Percentiles rank a stretch among this genome's conserved stretches.
Conservation (phyloP, 2,329 filamentous ascomycete genomes). For the Epichloe typhina region DNA sequence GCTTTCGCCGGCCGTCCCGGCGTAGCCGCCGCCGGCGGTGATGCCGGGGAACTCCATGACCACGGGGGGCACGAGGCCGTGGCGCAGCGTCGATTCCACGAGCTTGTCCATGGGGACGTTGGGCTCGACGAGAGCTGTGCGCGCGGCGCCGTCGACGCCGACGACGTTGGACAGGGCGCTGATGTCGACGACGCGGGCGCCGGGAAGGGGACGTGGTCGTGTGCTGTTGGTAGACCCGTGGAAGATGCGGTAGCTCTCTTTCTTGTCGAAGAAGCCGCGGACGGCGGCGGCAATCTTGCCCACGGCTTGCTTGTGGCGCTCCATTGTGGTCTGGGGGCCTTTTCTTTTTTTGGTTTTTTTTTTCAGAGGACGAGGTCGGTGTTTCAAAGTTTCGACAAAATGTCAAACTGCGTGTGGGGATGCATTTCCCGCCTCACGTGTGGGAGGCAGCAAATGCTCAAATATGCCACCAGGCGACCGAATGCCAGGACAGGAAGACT, state of each 20-base stretch:
- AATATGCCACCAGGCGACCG: no score
- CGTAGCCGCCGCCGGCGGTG: constrained; percentile 58
- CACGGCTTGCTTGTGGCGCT: constrained; percentile 36
- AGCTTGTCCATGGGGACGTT: constrained; percentile 65
- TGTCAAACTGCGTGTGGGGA: background rate
- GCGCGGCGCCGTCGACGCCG: constrained; percentile 38
- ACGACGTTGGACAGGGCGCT: constrained; percentile 51
- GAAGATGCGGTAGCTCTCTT: constrained; percentile 56
- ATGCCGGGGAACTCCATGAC: constrained; percentile 67
- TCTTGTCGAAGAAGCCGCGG: constrained; percentile 32
- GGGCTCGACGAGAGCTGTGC: constrained; percentile 57
- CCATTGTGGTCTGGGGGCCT: constrained; percentile 21
- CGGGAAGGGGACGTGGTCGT: constrained; percentile 29
- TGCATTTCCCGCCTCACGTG: no score
- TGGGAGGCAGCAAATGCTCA: no score
- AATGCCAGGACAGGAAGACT: no score
- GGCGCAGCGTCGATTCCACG: constrained; percentile 49
- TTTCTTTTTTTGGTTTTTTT: no score
- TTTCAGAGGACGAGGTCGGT: background rate
- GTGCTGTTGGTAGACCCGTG: constrained; percentile 71
- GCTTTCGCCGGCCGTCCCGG: constrained; percentile 59
- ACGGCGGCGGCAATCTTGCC: constrained; percentile 33
- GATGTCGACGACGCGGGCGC: constrained; percentile 43
- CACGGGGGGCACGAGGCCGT: constrained; percentile 58
- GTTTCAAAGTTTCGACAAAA: background rate